Percentiles rank a stretch among this genome's conserved stretches.
Evolutionary conservation across 768 basidiomycete genomes (phyloP).

Genomic region (Chiua virens): DNA sequence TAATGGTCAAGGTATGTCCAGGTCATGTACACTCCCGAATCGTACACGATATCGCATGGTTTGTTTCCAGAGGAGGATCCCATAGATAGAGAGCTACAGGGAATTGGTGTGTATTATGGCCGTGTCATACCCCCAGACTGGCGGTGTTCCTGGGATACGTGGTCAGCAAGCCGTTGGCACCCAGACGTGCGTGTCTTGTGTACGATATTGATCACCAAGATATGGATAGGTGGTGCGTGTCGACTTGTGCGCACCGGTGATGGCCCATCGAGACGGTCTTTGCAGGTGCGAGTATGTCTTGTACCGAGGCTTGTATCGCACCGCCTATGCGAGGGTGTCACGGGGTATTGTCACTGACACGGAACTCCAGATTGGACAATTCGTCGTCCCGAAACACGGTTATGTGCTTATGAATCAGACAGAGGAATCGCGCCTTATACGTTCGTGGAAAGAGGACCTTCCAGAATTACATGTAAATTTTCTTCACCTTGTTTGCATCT

Average conservation of each 20-base stretch:
- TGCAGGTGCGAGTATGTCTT: slow-evolving; percentile 88
- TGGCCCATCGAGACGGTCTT: not conserved
- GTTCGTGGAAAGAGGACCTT: slow-evolving; percentile 65
- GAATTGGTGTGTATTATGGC: slow-evolving; percentile 82
- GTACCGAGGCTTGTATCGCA: slow-evolving; percentile 77
- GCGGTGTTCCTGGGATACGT: slow-evolving; percentile 83
- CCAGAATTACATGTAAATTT: slow-evolving; percentile 59
- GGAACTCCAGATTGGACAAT: slow-evolving; percentile 86
- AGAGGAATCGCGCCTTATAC: slow-evolving; percentile 61
- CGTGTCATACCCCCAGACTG: slow-evolving; percentile 63
- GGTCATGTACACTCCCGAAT: not conserved
- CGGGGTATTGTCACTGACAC: slow-evolving; percentile 87
- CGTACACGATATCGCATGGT: not conserved
- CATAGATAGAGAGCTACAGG: slow-evolving; percentile 80
- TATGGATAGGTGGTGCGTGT: slow-evolving; percentile 61
- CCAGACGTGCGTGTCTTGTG: slow-evolving; percentile 55
- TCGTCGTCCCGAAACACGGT: slow-evolving; percentile 67
- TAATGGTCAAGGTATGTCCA: slow-evolving; percentile 81
- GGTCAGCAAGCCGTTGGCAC: slow-evolving; percentile 64
- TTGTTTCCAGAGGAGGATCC: slow-evolving; percentile 72
- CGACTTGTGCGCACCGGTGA: not conserved
- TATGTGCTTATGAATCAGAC: slow-evolving; percentile 55
- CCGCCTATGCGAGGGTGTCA: slow-evolving; percentile 83
- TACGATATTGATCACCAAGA: slow-evolving; percentile 80
- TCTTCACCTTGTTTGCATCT: not conserved